These are phyloP conservation scores for Lathyrus oleraceus DNA, from an alignment of 306 rosid species.

Conservation along the genomic window DNA sequence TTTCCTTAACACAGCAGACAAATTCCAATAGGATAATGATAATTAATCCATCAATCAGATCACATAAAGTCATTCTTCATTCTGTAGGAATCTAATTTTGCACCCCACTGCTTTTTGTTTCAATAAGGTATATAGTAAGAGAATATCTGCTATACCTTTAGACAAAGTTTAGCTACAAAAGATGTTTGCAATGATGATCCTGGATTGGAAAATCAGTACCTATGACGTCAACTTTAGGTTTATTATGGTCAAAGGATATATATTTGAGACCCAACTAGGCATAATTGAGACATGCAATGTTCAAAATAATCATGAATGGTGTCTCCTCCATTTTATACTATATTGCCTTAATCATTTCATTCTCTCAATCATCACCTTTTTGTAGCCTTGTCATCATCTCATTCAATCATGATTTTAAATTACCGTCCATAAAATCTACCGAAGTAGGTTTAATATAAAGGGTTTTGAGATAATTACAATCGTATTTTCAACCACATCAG, in stretches of 20 bases:
- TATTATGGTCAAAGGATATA: slow-evolving; percentile 44
- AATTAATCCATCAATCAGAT: slow-evolving; percentile 44
- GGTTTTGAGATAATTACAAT: not conserved
- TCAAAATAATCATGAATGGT: slow-evolving; percentile 37
- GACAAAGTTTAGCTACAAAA: slow-evolving; percentile 47
- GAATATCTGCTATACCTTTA: slow-evolving; percentile 56
- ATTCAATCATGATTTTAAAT: slow-evolving; percentile 21
- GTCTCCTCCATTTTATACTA: slow-evolving; percentile 19
- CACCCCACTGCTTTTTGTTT: slow-evolving; percentile 40
- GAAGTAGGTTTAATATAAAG: not conserved
- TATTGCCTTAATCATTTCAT: slow-evolving; percentile 45
- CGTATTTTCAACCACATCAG: no score
- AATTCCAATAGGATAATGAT: slow-evolving; percentile 28
- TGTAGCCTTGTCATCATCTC: slow-evolving; percentile 31
- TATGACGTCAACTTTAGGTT: slow-evolving; percentile 34
- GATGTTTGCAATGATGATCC: slow-evolving; percentile 46
- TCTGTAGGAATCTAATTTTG: slow-evolving; percentile 50
- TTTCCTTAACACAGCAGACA: slow-evolving; percentile 48
- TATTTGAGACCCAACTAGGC: not conserved
- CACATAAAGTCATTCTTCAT: slow-evolving; percentile 39
- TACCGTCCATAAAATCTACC: not conserved
- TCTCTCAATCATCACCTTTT: slow-evolving; percentile 40
- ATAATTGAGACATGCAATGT: slow-evolving; percentile 36
- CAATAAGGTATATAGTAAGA: slow-evolving; percentile 34
- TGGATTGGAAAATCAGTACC: slow-evolving; percentile 40